These are phyloP conservation scores for Alternaria rosae DNA, from an alignment of 2,329 filamentous ascomycete species.

Conservation along the genomic window DNA sequence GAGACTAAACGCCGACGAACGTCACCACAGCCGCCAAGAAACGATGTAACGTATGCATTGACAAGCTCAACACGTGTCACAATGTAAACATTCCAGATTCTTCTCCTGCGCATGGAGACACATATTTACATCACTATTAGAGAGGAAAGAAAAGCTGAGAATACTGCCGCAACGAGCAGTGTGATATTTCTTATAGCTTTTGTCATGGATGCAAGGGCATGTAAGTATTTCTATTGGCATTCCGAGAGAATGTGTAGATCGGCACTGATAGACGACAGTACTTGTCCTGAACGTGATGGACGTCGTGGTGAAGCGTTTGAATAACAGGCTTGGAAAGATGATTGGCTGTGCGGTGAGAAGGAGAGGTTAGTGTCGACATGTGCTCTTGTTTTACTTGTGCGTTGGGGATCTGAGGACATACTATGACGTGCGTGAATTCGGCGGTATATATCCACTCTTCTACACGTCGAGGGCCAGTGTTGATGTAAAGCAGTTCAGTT, in stretches of 20 bases:
- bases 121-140: rapidly evolving
- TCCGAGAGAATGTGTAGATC: rapidly evolving
- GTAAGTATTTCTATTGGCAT: not conserved
- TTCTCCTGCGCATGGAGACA: not conserved
- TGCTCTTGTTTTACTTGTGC: not conserved
- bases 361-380: not conserved
- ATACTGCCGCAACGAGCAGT: not conserved
- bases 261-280: not conserved
- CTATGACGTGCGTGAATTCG: not conserved
- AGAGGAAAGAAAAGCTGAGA: not conserved
- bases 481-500: not conserved
- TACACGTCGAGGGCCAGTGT: not conserved
- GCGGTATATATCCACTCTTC: not conserved
- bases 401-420: not conserved
- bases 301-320: not conserved
- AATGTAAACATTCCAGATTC: not conserved
- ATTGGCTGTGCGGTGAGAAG: not conserved
- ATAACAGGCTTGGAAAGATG: not conserved
- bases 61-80: not conserved
- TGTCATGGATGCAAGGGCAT: not conserved
- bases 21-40: not conserved
- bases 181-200: not conserved
- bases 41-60: not conserved
- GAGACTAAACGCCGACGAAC: not conserved
- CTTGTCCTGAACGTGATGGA: not conserved